Evolutionary conservation across 805 yeast species (phyloP), one percentile per base, ranked within the genome.

Genomic region (Candida odintsovae): DNA sequence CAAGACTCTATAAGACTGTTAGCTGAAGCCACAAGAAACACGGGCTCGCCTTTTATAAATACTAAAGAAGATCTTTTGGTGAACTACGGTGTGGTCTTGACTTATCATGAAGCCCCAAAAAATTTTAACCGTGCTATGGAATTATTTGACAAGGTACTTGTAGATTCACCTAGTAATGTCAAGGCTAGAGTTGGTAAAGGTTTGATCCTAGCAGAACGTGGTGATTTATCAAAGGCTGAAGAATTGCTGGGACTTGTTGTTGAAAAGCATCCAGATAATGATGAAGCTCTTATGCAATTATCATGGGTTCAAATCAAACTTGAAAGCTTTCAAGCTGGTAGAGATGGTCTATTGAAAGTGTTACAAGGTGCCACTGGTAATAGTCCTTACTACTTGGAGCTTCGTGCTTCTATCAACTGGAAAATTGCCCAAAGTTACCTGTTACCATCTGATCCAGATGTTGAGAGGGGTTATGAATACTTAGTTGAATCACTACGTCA

Each of bases 101-200:
- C 95, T 0, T 84, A 87, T 59, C 77, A 82, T 58, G 96, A 92
- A 62, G 86, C 97, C 0, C 99, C 98, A 11, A 89, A 89, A 63
- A 86, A 92, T 64, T 88, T 79, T 58, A 71, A 77, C 2, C 72
- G 82, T 22, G 98, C 99, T 0, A 59, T 84, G 25, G 78, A 78
- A 42, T 63, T 90, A 15, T 94, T 84, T 63, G 84, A 85, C 33
- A 67, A 71, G 21, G 78, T 90, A 3, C 68, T 88, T 22, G 52
- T 63, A 0, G 68, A 68, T 19, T 67, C 68, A 26, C 73, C 75
- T 5, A 56, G 63, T 5, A 78, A 82, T 54, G 65, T 75, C 6
- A 73, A 72, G 41, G 96, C 96, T 0, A 71, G 77, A 46, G 74
- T 90, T 36, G 98, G 98, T 12, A 86, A 84, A 61, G 95, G 94